Conservation (phyloP, 805 yeast genomes). For the Yarrowia deformans region DNA sequence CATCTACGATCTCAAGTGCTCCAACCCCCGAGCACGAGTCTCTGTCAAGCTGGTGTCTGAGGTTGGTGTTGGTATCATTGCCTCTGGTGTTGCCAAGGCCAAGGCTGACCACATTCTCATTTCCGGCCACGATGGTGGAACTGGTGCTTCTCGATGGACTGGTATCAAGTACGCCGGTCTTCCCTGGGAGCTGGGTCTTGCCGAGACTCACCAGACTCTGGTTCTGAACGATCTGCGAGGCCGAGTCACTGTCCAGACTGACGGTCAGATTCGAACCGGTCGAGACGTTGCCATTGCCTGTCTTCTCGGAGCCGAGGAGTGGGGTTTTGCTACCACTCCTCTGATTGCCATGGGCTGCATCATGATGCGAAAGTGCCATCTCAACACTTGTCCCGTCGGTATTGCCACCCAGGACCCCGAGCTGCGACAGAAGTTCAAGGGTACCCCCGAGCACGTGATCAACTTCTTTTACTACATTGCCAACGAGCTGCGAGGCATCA, state of each 20-base stretch:
- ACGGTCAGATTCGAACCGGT: slow-evolving; percentile 97
- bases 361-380: slow-evolving; percentile 93
- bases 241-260: slow-evolving; percentile 95
- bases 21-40: slow-evolving; percentile 96
- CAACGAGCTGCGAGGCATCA: slow-evolving; percentile 86
- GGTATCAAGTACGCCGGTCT: slow-evolving; percentile 97
- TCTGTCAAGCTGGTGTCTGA: slow-evolving; percentile 96
- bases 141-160: slow-evolving; percentile 98
- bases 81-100: slow-evolving; percentile 99
- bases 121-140: slow-evolving; percentile 99
- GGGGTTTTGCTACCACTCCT: slow-evolving; percentile 98
- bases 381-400: slow-evolving; percentile 96
- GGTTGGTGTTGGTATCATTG: slow-evolving; percentile 99
- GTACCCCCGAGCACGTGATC: slow-evolving; percentile 98
- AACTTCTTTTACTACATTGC: slow-evolving; percentile 96
- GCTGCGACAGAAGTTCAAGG: slow-evolving; percentile 87
- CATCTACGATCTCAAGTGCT: slow-evolving; percentile 93
- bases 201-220: slow-evolving; percentile 97
- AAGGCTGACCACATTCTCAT: slow-evolving; percentile 96
- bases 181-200: slow-evolving; percentile 98
- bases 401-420: slow-evolving; percentile 98
- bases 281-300: slow-evolving; percentile 97
- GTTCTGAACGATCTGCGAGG: slow-evolving; percentile 96
- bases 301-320: slow-evolving; percentile 96
- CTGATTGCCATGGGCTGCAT: slow-evolving; percentile 97